A percentile compares a stretch with the other conserved stretches of the same genome.
These are phyloP conservation scores for Apiospora koreana DNA, from an alignment of 2,329 filamentous ascomycete species.

Conservation along the genomic window DNA sequence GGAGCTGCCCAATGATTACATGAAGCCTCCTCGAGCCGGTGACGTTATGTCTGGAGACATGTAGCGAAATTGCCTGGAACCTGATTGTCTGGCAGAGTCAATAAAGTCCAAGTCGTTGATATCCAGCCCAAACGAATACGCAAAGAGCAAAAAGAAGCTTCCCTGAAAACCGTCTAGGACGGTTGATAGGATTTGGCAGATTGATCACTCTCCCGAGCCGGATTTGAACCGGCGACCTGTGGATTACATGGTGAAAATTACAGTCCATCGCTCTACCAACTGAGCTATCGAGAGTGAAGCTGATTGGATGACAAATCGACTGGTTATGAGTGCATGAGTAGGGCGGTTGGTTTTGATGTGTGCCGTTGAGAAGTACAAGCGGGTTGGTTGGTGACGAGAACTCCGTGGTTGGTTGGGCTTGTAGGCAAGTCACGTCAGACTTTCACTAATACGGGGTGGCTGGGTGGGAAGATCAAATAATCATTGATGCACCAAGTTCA, in stretches of 20 bases:
- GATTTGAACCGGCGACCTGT: slow-evolving; percentile 15
- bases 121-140: background rate
- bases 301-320: background rate
- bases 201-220: slow-evolving; percentile 11
- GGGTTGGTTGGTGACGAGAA: background rate
- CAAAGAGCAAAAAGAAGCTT: background rate
- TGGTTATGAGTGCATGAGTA: background rate
- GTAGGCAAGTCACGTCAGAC: too few species aligned
- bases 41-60: background rate
- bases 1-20: slow-evolving; percentile 38
- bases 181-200: background rate
- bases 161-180: background rate
- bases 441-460: too few species aligned
- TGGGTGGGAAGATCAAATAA: too few species aligned
- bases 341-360: too few species aligned
- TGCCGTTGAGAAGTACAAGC: too few species aligned
- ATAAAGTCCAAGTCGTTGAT: background rate
- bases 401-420: too few species aligned
- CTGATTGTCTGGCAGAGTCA: too few species aligned
- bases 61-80: background rate
- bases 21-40: slow-evolving; percentile 22
- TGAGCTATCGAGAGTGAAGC: slow-evolving; percentile 12
- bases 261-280: slow-evolving; percentile 14
- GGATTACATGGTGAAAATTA: slow-evolving; percentile 9
- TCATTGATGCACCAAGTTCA: too few species aligned